A percentile compares a stretch with the other conserved stretches of the same genome.
These are phyloP conservation scores for Lichtheimia hyalospora DNA, from an alignment of 371 early-diverging fungal species.

Conservation along the genomic window DNA sequence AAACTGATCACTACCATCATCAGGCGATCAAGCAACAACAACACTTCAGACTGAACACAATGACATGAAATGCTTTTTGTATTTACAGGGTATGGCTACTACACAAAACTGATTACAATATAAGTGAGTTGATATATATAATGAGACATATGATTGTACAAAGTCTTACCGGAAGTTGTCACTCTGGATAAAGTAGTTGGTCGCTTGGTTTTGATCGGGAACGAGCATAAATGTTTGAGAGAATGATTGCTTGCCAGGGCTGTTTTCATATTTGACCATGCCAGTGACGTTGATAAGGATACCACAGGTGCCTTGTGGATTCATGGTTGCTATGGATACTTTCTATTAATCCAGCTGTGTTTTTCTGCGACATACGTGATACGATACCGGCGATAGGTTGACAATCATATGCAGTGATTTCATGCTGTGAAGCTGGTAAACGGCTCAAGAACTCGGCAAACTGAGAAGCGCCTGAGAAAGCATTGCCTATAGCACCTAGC, in stretches of 20 bases:
- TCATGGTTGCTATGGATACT: constrained; percentile 28
- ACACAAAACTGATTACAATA: no score
- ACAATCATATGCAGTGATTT: constrained; percentile 61
- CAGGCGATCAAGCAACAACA: no score
- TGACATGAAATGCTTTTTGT: no score
- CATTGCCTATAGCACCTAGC: constrained; percentile 40
- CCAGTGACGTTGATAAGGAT: constrained; percentile 60
- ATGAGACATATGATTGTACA: not conserved
- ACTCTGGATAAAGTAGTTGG: constrained; percentile 59
- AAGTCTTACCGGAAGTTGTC: constrained; percentile 53
- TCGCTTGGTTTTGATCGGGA: constrained; percentile 53
- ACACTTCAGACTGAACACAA: no score
- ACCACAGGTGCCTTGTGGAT: constrained; percentile 47
- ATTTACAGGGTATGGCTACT: no score
- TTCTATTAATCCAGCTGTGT: no score
- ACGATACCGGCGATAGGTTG: constrained; percentile 60
- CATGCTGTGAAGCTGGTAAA: constrained; percentile 64
- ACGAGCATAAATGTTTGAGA: constrained; percentile 70
- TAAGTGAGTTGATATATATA: no score
- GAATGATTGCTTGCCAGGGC: constrained; percentile 52
- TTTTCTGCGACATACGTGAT: not conserved
- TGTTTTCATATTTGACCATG: constrained; percentile 61
- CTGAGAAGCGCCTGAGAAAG: constrained; percentile 54
- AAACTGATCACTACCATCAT: not conserved
- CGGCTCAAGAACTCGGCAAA: constrained; percentile 60